Evolutionary conservation across 306 rosid species (phyloP).

Genomic region (Glycine latifolia): DNA sequence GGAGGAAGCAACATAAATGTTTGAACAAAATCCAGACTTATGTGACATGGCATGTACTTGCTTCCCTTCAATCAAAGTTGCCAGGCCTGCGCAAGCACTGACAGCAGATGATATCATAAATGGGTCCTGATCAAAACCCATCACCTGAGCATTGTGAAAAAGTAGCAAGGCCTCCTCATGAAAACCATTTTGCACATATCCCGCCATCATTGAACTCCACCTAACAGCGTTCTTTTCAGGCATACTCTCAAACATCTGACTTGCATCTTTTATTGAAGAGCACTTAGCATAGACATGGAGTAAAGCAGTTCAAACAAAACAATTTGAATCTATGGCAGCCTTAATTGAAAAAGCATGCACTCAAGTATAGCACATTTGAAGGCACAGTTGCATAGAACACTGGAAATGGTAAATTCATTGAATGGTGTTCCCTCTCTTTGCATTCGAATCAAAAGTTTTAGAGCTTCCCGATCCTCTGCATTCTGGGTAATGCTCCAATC

Average conservation of each 20-base stretch:
- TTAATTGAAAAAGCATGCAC: constrained; percentile 77
- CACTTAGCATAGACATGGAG: constrained; percentile 83
- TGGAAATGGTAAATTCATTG: constrained; percentile 84
- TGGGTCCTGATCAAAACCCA: constrained; percentile 60
- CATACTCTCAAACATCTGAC: constrained; percentile 68
- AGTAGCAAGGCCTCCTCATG: constrained; percentile 78
- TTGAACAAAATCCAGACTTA: constrained; percentile 70
- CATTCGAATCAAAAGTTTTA: constrained; percentile 68
- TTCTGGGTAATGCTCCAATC: constrained; percentile 75
- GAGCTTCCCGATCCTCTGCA: constrained; percentile 68
- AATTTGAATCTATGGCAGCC: constrained; percentile 70
- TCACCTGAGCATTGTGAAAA: constrained; percentile 60
- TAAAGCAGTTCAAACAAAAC: constrained; percentile 84
- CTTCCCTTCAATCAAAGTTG: constrained; percentile 76
- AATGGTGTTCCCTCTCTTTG: constrained; percentile 67
- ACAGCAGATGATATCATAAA: constrained; percentile 74
- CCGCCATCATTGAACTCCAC: constrained; percentile 90
- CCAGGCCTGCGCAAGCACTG: constrained; percentile 83
- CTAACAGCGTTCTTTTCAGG: constrained; percentile 75
- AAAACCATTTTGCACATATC: constrained; percentile 73
- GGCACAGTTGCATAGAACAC: constrained; percentile 83
- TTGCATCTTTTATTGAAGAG: constrained; percentile 69
- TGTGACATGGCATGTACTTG: constrained; percentile 73
- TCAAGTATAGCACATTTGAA: constrained; percentile 62
- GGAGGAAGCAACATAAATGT: constrained; percentile 64